Percentiles rank a stretch among this genome's conserved stretches.
These are phyloP conservation scores for Nicotiana rustica DNA, from an alignment of 305 asterid genomes.

Conservation along the genomic window DNA sequence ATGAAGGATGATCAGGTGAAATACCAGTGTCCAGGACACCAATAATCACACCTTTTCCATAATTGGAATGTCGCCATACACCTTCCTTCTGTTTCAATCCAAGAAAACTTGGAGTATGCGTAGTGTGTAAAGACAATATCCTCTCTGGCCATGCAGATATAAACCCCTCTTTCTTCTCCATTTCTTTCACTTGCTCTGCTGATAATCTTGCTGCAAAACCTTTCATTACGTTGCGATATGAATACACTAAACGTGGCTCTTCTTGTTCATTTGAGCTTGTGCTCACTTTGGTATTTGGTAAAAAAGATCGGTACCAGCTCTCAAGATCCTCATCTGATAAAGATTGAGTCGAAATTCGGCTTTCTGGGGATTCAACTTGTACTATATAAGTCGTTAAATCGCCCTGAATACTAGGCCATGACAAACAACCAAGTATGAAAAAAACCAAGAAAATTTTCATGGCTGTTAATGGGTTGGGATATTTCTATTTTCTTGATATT, in stretches of 20 bases:
- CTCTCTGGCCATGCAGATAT: slow-evolving; percentile 49
- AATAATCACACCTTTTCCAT: slow-evolving; percentile 36
- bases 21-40: slow-evolving; percentile 41
- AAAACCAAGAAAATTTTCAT: slow-evolving; percentile 24
- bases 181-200: slow-evolving; percentile 46
- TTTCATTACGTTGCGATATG: slow-evolving; percentile 51
- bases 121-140: slow-evolving; percentile 50
- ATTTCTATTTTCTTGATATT: neutral
- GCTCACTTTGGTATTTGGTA: neutral
- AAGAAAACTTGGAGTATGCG: slow-evolving; percentile 44
- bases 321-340: neutral
- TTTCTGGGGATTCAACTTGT: slow-evolving; percentile 32
- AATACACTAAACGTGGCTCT: slow-evolving; percentile 46
- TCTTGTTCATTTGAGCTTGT: slow-evolving; percentile 7
- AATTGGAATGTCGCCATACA: slow-evolving; percentile 34
- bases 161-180: slow-evolving; percentile 52
- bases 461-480: neutral
- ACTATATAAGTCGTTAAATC: slow-evolving; percentile 40
- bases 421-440: slow-evolving; percentile 26
- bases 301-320: neutral
- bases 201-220: slow-evolving; percentile 65
- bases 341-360: neutral
- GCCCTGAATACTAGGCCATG: neutral
- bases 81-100: slow-evolving; percentile 33
- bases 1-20: slow-evolving; percentile 33